Percentiles rank a stretch among this genome's conserved stretches.
phyloP scores from a whole-genome alignment of 2,329 filamentous ascomycete genomes.

The Apiospora rasikravindrae region DNA sequence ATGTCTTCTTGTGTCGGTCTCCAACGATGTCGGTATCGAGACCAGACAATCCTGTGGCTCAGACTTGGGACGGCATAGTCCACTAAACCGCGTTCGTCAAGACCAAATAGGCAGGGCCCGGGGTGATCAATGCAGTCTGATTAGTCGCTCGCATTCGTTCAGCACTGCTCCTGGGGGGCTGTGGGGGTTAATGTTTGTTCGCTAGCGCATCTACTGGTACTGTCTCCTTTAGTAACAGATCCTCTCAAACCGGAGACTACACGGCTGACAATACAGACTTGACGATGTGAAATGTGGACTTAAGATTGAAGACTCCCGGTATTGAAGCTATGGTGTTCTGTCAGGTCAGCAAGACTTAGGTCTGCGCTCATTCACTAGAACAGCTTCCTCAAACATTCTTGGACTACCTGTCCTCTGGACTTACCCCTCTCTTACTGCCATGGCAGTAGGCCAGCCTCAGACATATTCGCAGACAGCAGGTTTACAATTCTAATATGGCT shows the following conservation, averaged over 20 bases:
- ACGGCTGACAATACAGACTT: neutral
- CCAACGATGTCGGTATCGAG: neutral
- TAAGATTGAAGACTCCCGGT: neutral
- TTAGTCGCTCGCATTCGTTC: neutral
- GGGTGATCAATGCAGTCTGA: neutral
- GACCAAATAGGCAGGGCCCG: neutral
- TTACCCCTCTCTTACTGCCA: neutral
- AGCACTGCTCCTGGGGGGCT: slow-evolving; percentile 7
- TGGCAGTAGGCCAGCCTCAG: neutral
- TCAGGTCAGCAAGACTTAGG: neutral
- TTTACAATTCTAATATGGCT: neutral
- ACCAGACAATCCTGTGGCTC: neutral
- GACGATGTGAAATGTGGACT: neutral
- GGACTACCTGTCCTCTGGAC: neutral
- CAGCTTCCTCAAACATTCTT: neutral
- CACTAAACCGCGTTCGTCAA: neutral
- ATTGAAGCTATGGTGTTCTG: neutral
- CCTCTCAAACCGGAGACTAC: neutral
- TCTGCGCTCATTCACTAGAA: neutral
- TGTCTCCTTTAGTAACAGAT: neutral
- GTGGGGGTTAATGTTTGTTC: neutral
- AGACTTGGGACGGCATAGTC: neutral
- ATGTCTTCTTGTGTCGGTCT: neutral
- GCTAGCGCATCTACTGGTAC: neutral
- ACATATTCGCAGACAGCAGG: neutral